A percentile compares a stretch with the other conserved stretches of the same genome.
These are phyloP conservation scores for Misopates orontium DNA, from an alignment of 257 asterid species.

Conservation along the genomic window DNA sequence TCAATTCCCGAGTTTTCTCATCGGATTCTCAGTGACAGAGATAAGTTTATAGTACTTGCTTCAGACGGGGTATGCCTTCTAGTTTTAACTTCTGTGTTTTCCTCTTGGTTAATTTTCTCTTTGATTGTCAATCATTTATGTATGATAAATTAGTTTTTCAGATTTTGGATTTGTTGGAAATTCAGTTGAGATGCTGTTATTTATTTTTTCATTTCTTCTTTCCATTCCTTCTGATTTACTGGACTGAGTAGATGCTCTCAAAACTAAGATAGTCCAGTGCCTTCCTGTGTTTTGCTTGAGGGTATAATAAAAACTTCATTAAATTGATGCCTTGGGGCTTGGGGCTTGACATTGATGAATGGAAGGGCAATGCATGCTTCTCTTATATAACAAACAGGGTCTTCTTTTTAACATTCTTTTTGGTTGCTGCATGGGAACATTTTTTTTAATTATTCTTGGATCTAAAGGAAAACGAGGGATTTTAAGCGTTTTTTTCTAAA, in stretches of 20 bases:
- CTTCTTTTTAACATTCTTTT: too few relatives aligned
- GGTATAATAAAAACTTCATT: too few relatives aligned
- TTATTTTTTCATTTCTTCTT: background rate
- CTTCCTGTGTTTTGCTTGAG: too few relatives aligned
- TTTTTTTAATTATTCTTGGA: too few relatives aligned
- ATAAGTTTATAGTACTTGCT: conserved; percentile 89
- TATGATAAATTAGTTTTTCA: background rate
- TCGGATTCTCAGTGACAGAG: conserved; percentile 63
- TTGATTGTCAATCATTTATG: background rate
- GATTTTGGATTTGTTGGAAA: background rate
- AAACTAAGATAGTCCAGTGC: too few relatives aligned
- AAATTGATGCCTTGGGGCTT: too few relatives aligned
- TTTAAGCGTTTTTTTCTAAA: too few relatives aligned
- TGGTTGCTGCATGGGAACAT: too few relatives aligned
- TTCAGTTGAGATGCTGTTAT: conserved; percentile 1
- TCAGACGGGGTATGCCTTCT: conserved; percentile 90
- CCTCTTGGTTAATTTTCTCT: background rate
- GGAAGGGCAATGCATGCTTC: too few relatives aligned
- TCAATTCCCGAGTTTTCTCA: conserved; percentile 94
- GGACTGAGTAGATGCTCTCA: background rate
- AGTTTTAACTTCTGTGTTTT: conserved; percentile 16
- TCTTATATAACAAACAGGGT: too few relatives aligned
- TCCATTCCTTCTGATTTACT: background rate
- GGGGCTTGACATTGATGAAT: too few relatives aligned
- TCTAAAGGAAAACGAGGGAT: too few relatives aligned